phyloP scores from a whole-genome alignment of 78 protist species.

The Monosiga brevicollis region DNA sequence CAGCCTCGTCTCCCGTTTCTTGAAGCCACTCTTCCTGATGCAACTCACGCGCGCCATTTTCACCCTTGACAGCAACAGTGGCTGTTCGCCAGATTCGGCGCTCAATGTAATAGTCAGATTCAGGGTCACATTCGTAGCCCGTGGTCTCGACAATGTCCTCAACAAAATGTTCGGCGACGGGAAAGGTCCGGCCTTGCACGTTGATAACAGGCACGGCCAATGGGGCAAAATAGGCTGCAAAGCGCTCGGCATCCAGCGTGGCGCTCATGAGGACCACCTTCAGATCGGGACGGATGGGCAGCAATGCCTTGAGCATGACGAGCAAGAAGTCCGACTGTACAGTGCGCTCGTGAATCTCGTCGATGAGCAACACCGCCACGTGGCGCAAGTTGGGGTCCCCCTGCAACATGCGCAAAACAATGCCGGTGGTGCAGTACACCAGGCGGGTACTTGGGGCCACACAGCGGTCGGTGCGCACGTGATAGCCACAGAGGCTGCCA shows the following conservation, averaged over 20 bases:
- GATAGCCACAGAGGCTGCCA: slow-evolving; percentile 55
- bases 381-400: not conserved
- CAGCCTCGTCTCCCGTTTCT: too few species aligned
- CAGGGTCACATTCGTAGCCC: too few species aligned
- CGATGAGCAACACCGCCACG: slow-evolving; percentile 28
- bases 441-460: slow-evolving; percentile 26
- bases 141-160: slow-evolving; percentile 38
- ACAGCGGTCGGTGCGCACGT: slow-evolving; percentile 16
- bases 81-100: too few species aligned
- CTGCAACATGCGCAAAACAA: slow-evolving; percentile 46
- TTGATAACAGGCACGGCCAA: not conserved
- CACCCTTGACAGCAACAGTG: too few species aligned
- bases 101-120: too few species aligned
- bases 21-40: too few species aligned
- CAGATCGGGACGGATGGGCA: too few species aligned
- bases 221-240: not conserved
- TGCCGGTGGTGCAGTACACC: slow-evolving; percentile 64
- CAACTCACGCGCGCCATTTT: too few species aligned
- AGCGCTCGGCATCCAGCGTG: not conserved
- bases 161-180: slow-evolving; percentile 30
- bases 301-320: too few species aligned
- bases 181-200: slow-evolving; percentile 54
- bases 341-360: slow-evolving; percentile 76
- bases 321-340: slow-evolving; percentile 64
- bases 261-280: not conserved